Conservation (phyloP, 805 yeast species). For the Nadsonia fulvescens region DNA sequence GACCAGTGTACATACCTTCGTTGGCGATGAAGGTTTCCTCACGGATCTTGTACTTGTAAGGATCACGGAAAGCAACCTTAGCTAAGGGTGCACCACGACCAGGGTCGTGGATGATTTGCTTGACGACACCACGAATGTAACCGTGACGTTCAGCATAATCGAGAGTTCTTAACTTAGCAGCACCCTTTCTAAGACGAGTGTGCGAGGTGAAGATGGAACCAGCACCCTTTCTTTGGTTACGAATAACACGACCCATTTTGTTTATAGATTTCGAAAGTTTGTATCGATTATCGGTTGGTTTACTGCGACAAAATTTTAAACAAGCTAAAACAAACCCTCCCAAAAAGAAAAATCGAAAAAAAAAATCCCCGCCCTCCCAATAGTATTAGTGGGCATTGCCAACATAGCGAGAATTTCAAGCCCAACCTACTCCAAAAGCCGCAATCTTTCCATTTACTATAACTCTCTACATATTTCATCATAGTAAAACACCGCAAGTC, state of each 20-base stretch:
- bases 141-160: slow-evolving; percentile 99
- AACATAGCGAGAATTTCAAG: too few relatives aligned
- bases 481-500: too few relatives aligned
- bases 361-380: too few relatives aligned
- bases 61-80: slow-evolving; percentile 96
- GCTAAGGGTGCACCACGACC: slow-evolving; percentile 99
- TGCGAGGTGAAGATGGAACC: slow-evolving; percentile 99
- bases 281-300: too few relatives aligned
- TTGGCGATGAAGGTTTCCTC: slow-evolving; percentile 98
- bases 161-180: slow-evolving; percentile 98
- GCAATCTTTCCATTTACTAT: too few relatives aligned
- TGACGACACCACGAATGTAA: slow-evolving; percentile 97
- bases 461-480: too few relatives aligned
- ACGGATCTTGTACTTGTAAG: slow-evolving; percentile 94
- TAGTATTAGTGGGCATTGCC: too few relatives aligned
- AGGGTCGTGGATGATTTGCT: slow-evolving; percentile 97
- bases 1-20: slow-evolving; percentile 99
- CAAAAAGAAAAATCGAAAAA: too few relatives aligned
- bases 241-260: slow-evolving; percentile 58
- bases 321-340: too few relatives aligned
- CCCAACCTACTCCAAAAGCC: too few relatives aligned
- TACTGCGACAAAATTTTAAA: too few relatives aligned
- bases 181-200: slow-evolving; percentile 99
- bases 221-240: slow-evolving; percentile 99
- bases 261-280: too few relatives aligned